phyloP scores from a whole-genome alignment of 495 filamentous ascomycete genomes.

The Xylaria sp. region DNA sequence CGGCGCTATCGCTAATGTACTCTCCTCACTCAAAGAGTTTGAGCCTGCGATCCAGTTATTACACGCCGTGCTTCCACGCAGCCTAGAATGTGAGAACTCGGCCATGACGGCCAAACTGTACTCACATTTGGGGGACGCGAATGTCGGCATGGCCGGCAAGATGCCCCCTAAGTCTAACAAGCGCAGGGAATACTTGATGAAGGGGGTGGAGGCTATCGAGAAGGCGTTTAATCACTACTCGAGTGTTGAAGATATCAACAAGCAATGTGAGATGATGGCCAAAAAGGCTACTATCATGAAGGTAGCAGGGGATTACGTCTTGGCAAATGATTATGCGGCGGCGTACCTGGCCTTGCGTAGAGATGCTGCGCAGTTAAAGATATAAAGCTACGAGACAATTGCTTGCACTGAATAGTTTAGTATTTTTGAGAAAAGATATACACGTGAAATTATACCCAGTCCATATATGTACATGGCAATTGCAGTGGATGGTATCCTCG shows the following conservation, averaged over 20 bases:
- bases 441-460: constrained; percentile 26
- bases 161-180: constrained; percentile 42
- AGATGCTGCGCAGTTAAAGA: constrained; percentile 41
- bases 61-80: constrained; percentile 79
- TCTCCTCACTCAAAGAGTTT: constrained; percentile 79
- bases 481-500: background rate
- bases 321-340: constrained; percentile 78
- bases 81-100: constrained; percentile 75
- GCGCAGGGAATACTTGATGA: constrained; percentile 67
- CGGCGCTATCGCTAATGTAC: constrained; percentile 68
- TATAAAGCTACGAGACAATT: constrained; percentile 16
- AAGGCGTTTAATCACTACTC: constrained; percentile 69
- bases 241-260: constrained; percentile 73
- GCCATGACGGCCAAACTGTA: constrained; percentile 72
- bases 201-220: constrained; percentile 71
- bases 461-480: constrained; percentile 20
- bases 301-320: constrained; percentile 70
- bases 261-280: constrained; percentile 82
- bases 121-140: constrained; percentile 78
- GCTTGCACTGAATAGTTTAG: background rate
- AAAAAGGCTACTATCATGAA: constrained; percentile 86
- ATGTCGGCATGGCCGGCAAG: constrained; percentile 79
- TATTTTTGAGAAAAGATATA: constrained; percentile 3
- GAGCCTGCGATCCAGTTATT: constrained; percentile 70
- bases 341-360: constrained; percentile 69